Conservation (phyloP, 176 grass and related monocot genomes). For the Dactylis glomerata region DNA sequence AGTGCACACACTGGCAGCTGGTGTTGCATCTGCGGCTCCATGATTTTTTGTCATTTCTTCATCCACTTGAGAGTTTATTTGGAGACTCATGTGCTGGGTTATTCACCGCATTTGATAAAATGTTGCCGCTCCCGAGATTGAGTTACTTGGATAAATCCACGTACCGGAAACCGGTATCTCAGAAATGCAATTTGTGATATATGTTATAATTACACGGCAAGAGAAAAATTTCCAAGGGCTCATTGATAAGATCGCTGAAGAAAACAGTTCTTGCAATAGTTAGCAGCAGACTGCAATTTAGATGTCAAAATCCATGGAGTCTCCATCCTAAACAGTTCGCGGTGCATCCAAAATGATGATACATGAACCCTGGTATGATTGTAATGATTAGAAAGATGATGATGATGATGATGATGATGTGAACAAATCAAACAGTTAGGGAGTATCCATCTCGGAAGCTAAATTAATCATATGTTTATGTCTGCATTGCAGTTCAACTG, state of each 20-base stretch:
- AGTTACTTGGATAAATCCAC: neutral
- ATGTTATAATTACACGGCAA: neutral
- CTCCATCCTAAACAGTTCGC: neutral
- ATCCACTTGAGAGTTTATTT: neutral
- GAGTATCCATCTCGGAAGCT: conserved; percentile 27
- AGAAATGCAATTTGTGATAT: neutral
- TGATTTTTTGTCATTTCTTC: conserved; percentile 26
- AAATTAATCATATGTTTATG: neutral
- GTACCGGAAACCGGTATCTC: neutral
- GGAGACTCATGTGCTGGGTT: neutral
- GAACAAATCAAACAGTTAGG: conserved; percentile 32
- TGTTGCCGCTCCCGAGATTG: neutral
- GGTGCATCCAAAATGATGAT: neutral
- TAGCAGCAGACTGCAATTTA: neutral
- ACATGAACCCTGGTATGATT: conserved; percentile 5
- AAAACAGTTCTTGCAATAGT: neutral
- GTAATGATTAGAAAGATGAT: neutral
- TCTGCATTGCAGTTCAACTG: neutral
- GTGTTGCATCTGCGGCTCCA: conserved; percentile 15
- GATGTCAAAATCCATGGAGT: conserved; percentile 15
- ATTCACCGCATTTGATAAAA: neutral
- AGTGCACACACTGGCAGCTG: conserved; percentile 34
- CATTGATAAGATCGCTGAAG: neutral
- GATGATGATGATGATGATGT: neutral
- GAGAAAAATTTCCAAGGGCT: neutral